Conservation (phyloP, 306 rosid genomes). For the Cicer chorassanicum region DNA sequence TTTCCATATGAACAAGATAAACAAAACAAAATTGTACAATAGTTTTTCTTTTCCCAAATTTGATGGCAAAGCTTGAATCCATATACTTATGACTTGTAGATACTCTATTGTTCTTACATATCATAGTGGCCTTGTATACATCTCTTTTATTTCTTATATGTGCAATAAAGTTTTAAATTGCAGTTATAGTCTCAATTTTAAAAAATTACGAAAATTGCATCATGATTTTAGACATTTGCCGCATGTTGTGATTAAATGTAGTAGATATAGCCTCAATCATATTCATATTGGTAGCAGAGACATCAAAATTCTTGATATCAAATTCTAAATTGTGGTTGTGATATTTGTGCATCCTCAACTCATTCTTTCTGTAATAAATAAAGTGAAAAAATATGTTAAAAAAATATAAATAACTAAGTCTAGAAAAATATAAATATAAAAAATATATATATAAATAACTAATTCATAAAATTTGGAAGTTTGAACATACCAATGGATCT, state of each 20-base stretch:
- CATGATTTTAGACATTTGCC: not conserved
- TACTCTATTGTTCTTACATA: not conserved
- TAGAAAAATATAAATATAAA: not conserved
- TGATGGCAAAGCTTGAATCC: not conserved
- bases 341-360: constrained; percentile 27
- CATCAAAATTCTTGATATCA: not conserved
- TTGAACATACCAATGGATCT: constrained; percentile 76
- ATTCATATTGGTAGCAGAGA: not conserved
- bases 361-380: constrained; percentile 59
- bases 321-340: not conserved
- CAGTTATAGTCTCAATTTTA: not conserved
- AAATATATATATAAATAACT: not conserved
- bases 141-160: not conserved
- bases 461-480: not conserved
- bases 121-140: no score
- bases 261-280: not conserved
- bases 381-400: constrained; percentile 16
- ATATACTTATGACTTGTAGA: not conserved
- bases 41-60: not conserved
- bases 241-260: not conserved
- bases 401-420: not conserved
- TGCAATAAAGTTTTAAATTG: not conserved
- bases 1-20: not conserved
- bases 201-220: not conserved
- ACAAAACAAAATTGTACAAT: not conserved